Percentiles rank a stretch among this genome's conserved stretches.
phyloP scores from a whole-genome alignment of 2,329 filamentous ascomycete genomes.

The Ophiostoma piceae region DNA sequence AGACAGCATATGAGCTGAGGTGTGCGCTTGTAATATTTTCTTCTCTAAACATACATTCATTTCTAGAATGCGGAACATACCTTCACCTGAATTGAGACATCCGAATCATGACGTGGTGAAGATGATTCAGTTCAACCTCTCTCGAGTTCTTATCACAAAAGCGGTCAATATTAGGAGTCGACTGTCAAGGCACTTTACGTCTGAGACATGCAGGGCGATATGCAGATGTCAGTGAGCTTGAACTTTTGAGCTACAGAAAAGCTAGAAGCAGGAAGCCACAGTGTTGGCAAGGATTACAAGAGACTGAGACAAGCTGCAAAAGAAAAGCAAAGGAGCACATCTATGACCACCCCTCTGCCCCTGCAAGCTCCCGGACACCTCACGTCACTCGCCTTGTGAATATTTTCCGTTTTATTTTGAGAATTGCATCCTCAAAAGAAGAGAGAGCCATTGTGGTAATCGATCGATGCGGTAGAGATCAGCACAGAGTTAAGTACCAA shows the following conservation, averaged over 20 bases:
- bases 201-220: not conserved
- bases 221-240: conserved; percentile 8
- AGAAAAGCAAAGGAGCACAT: not conserved
- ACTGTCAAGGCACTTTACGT: not conserved
- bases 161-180: not conserved
- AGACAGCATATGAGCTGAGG: not conserved
- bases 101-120: not conserved
- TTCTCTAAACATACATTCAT: not conserved
- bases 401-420: not conserved
- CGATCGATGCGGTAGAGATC: not conserved
- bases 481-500: not conserved
- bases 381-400: not conserved
- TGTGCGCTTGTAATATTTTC: not conserved
- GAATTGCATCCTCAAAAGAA: not conserved
- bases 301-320: not conserved
- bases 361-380: not conserved
- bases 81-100: not conserved
- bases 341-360: not conserved
- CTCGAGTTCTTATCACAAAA: not conserved
- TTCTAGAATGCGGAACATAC: not conserved
- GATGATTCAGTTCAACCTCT: not conserved
- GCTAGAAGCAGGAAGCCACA: not conserved
- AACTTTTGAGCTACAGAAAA: not conserved
- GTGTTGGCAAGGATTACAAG: not conserved
- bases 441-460: not conserved